Conservation (phyloP, 176 grass and related monocot species). For the Miscanthus lutarioriparius region DNA sequence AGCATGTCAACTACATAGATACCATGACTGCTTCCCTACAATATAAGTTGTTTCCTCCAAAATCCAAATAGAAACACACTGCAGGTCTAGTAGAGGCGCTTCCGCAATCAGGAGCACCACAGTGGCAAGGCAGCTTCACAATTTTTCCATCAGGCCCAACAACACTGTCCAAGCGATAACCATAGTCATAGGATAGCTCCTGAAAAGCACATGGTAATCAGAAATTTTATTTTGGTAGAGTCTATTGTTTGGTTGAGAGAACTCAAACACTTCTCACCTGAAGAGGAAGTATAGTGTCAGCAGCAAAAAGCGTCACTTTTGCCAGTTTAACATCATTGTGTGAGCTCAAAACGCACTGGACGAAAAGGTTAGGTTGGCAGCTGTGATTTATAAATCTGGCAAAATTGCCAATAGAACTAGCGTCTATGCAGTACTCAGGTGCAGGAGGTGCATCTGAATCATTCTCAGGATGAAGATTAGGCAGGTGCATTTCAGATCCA, state of each 20-base stretch:
- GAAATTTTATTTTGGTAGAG: not conserved
- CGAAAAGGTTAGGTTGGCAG: slow-evolving; percentile 84
- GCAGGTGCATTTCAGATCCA: slow-evolving; percentile 57
- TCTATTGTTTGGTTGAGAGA: not conserved
- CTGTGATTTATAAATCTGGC: slow-evolving; percentile 97
- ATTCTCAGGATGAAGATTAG: slow-evolving; percentile 43
- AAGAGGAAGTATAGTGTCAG: slow-evolving; percentile 88
- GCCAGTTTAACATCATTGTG: slow-evolving; percentile 80
- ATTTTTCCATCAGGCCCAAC: slow-evolving; percentile 58
- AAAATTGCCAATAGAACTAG: slow-evolving; percentile 59
- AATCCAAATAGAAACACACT: not conserved
- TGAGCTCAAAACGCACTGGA: slow-evolving; percentile 82
- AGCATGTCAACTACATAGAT: slow-evolving; percentile 28
- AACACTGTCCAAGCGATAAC: slow-evolving; percentile 71
- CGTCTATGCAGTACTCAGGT: slow-evolving; percentile 85
- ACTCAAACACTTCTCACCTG: slow-evolving; percentile 48
- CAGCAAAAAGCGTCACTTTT: slow-evolving; percentile 85
- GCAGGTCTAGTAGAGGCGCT: slow-evolving; percentile 60
- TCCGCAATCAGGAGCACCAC: slow-evolving; percentile 66
- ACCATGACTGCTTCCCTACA: slow-evolving; percentile 4
- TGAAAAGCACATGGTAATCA: slow-evolving; percentile 31
- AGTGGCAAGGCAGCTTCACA: slow-evolving; percentile 55
- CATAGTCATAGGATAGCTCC: slow-evolving; percentile 77
- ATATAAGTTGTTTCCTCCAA: not conserved
- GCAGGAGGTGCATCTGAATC: slow-evolving; percentile 63